phyloP scores from a whole-genome alignment of 2,329 filamentous ascomycete genomes.

The Microdochium nivale region DNA sequence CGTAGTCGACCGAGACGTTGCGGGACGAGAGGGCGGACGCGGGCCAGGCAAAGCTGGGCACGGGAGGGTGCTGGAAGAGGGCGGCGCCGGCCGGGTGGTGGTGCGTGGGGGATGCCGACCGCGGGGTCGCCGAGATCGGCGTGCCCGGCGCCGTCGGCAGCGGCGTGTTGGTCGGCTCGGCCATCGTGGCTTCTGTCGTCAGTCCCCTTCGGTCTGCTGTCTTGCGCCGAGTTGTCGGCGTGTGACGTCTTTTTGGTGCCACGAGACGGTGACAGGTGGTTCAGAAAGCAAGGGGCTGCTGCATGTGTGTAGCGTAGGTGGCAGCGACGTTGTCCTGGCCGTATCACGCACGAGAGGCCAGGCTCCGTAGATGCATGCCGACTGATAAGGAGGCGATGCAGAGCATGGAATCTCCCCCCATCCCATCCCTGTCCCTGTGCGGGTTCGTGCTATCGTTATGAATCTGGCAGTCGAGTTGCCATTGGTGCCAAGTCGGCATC shows the following conservation, averaged over 20 bases:
- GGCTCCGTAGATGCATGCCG: background rate
- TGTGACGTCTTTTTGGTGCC: background rate
- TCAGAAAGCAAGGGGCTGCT: no score
- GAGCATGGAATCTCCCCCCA: background rate
- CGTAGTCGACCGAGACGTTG: constrained; percentile 8
- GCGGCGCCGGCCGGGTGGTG: constrained; percentile 7
- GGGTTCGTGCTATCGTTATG: background rate
- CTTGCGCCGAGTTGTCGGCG: background rate
- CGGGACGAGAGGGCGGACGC: constrained; percentile 14
- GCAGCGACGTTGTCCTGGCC: no score
- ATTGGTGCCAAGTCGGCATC: no score
- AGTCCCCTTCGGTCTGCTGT: background rate
- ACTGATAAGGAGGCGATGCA: background rate
- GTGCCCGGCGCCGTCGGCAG: constrained; percentile 26
- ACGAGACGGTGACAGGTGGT: background rate
- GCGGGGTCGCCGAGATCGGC: constrained; percentile 28
- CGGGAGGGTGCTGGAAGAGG: constrained; percentile 7
- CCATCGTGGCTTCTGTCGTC: constrained; percentile 25
- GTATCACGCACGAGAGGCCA: background rate
- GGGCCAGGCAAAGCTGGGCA: constrained; percentile 13
- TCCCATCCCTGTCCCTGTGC: background rate
- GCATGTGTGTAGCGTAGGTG: no score
- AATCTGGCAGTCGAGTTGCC: no score
- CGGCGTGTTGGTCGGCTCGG: constrained; percentile 38
- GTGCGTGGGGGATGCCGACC: constrained; percentile 30